Base-by-base conservation (phyloP, 1,284 basidiomycete species). In the Austroboletus novae-zelandiae region DNA sequence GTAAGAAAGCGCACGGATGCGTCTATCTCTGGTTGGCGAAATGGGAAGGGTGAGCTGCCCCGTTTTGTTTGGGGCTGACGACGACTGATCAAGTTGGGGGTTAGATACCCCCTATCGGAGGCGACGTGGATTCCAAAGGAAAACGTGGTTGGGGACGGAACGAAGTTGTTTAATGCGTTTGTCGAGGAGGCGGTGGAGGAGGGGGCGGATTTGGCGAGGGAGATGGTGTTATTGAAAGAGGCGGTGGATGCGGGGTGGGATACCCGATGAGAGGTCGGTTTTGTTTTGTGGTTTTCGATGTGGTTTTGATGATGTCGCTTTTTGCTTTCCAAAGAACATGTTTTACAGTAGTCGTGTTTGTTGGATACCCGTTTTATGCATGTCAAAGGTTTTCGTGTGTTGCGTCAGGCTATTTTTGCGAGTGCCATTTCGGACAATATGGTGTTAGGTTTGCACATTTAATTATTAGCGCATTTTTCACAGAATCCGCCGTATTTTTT, bases 41-140 rank as follows among this genome's bases (percentile, higher is more conserved):
- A 45, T 71, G 70, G 70, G 63, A 68, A 1, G 70, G 71, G 71
- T 71, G 29, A 43, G 65, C 29, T 18, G 25, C 8, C 4, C n/a
- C n/a, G n/a, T 10, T 18, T 2, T 32, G 14, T 15, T 18, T 31
- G 17, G n/a, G 17, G 6, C 17, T 40, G 9, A 18, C 36, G 30
- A 51, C 3, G n/a, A n/a, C 10, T 10, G 18, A 31, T 48, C 14
- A 35, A n/a, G 2, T 18, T 6, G 17, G 8, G 8, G 7, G 14
- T 2, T 9, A 66, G 64, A 10, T 69, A 58, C 40, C 57, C 66
- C n/a, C 62, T 68, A 51, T 34, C 40, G 9, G 47, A 67, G 36
- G 64, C 65, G 10, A 61, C 40, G 2, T 66, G 65, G 65, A 64
- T 68, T 7, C 61, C 67, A 0, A 57, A 57, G 30, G 67, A 65